Evolutionary conservation across 1,139 yeast genomes (phyloP), one percentile per base, ranked within the genome.

Genomic region (Candida labiduridarum): DNA sequence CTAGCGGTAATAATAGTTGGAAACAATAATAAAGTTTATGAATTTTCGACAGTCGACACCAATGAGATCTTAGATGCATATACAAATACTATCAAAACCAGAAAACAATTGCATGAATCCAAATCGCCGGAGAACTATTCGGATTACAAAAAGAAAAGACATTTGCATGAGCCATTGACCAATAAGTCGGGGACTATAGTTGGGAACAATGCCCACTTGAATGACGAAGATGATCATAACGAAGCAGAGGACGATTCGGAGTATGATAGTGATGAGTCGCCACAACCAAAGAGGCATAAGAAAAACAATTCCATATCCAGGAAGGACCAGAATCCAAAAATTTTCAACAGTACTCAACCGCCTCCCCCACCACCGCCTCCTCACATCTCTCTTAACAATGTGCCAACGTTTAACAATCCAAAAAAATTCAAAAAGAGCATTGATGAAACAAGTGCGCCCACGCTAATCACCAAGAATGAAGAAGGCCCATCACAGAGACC

Each of bases 1-100:
- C 78, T 94, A 47, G 95, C 98, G 1, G 95, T 94, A 33, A 84
- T 94, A 22, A 90, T 94, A 31, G 78, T 91, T 44, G 96, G 96
- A n/a, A 83, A 83, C 62, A 90, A 89, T 68, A 87, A 89, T 58
- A 83, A 83, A 62, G 78, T 89, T 43, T 89, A 87, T 65, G 97
- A 92, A 68, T 92, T 85, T 62, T 82, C 92, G 6, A 84, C 96
- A 5, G 85, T 85, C 22, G 84, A 86, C 55, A 77, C 88, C 9
- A 74, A 79, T 30, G 85, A 85, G 47, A 69, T 92, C 43, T 67
- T 91, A 42, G 71, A 76, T 11, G 74, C 76, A 46, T 89, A 85
- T 65, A 44, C 48, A 14, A 71, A 77, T 53, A 63, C 61, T 14
- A 50, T 59, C 45, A 65, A 68, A 43, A 44, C 53, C 9, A 58